Conservation (phyloP, 2,329 filamentous ascomycete genomes). For the Hawksworthiomyces lignivorus region DNA sequence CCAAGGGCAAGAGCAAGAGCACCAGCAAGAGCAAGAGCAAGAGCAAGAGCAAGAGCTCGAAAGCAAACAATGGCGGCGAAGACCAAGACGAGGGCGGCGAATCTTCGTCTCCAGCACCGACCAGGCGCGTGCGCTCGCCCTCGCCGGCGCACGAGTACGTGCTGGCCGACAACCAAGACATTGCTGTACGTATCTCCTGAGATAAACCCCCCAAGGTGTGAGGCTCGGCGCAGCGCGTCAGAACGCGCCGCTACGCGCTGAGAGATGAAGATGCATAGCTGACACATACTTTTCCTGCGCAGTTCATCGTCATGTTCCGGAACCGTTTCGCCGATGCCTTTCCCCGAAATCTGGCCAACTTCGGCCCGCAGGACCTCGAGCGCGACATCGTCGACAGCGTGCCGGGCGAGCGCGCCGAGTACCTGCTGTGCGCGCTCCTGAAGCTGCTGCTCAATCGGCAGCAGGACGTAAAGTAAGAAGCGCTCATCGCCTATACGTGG, state of each 20-base stretch:
- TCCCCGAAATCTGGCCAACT: constrained; percentile 76
- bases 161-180: constrained; percentile 82
- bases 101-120: constrained; percentile 37
- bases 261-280: constrained; percentile 20
- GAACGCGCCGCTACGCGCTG: no score
- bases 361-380: constrained; percentile 93
- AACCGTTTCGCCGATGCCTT: constrained; percentile 87
- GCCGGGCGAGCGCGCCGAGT: constrained; percentile 79
- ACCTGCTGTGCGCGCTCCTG: constrained; percentile 81
- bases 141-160: constrained; percentile 88
- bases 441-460: constrained; percentile 90
- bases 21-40: constrained; percentile 12
- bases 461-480: constrained; percentile 98
- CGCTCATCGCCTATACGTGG: no score
- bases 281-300: constrained; percentile 22
- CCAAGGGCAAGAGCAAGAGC: constrained; percentile 23
- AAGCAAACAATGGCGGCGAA: not conserved
- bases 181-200: constrained; percentile 64
- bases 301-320: constrained; percentile 99
- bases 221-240: no score
- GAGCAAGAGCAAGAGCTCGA: constrained; percentile 4
- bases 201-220: constrained; percentile 33
- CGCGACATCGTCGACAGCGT: constrained; percentile 68
- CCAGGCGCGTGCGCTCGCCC: constrained; percentile 64
- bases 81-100: constrained; percentile 49